Base-by-base conservation (phyloP, 192 early-diverging fungal species). In the Backusella tarrabulga region DNA sequence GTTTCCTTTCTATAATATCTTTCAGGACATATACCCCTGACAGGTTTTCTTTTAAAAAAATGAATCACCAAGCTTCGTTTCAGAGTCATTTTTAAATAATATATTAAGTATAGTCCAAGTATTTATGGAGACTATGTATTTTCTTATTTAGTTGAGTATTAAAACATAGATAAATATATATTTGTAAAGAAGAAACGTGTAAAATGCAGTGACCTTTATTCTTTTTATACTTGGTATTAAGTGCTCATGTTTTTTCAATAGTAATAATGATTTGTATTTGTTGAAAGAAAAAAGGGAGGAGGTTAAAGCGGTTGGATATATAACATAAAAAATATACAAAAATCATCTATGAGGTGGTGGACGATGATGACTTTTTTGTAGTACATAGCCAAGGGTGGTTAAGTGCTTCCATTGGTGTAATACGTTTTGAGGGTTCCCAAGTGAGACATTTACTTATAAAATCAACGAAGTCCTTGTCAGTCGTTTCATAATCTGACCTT, bases 341-440 rank as follows among this genome's bases (percentile, higher is more conserved):
- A 68, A 68, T 68, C 29, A 68, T 68, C 23, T 68, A 68, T 35
- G 23, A 67, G 21, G 21, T 23, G 23, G 32, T 29, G 63, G 26
- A 36, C 4, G 35, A 35, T 32, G 40, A 29, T 34, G 41, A 12
- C 14, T 72, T 72, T 50, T 72, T 72, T 44, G 42, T 46, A 41
- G 40, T 87, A 38, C 35, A 67, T 41, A 96, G 91, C 91, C 93
- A 97, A 50, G 91, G 90, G 73, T 99, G 97, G 14, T 89, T 83
- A 34, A 97, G 77, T 38, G 95, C 97, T 70, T 97, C 94, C 6
- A 84, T 84, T 36, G 97, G 96, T 34, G 87, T 94, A 88, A 99
- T 91, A 35, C 97, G 88, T 71, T 88, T 89, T 74, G 93, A 91
- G 8, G 98, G 96, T 74, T 97, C 95, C 98, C 98, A 99, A 15